phyloP scores from a whole-genome alignment of 768 basidiomycete species.

The Mycena maculata region DNA sequence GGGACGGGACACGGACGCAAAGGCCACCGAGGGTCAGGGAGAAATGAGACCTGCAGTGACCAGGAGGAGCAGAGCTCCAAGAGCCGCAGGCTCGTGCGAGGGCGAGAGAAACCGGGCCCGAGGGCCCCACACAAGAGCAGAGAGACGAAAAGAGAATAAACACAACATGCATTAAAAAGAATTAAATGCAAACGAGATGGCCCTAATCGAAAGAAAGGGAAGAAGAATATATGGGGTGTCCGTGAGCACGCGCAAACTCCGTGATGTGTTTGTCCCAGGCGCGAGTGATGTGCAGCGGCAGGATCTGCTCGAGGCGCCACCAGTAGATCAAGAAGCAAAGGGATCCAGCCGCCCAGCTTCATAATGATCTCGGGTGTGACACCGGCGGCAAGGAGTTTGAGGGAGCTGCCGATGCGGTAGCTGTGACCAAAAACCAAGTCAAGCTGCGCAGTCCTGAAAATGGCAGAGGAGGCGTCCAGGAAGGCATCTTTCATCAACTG shows the following conservation, averaged over 20 bases:
- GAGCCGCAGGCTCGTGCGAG: conserved; percentile 3
- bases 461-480: background rate
- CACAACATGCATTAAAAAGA: background rate
- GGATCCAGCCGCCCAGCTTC: background rate
- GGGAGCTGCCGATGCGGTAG: conserved; percentile 15
- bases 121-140: too few species aligned
- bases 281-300: background rate
- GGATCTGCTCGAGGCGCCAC: background rate
- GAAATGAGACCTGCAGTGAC: too few species aligned
- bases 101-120: conserved; percentile 1
- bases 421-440: conserved; percentile 9
- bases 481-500: background rate
- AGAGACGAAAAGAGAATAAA: background rate
- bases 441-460: background rate
- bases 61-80: background rate
- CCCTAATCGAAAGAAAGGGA: background rate
- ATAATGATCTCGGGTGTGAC: background rate
- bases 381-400: background rate
- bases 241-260: too few species aligned
- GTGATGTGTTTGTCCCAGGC: conserved; percentile 3
- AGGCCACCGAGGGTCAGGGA: too few species aligned
- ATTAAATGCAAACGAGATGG: background rate
- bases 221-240: too few species aligned
- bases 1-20: too few species aligned
- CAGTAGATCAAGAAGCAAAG: conserved; percentile 4